Evolutionary conservation across 2,329 filamentous ascomycete genomes (phyloP).

Genomic region (Diaporthe capsici): DNA sequence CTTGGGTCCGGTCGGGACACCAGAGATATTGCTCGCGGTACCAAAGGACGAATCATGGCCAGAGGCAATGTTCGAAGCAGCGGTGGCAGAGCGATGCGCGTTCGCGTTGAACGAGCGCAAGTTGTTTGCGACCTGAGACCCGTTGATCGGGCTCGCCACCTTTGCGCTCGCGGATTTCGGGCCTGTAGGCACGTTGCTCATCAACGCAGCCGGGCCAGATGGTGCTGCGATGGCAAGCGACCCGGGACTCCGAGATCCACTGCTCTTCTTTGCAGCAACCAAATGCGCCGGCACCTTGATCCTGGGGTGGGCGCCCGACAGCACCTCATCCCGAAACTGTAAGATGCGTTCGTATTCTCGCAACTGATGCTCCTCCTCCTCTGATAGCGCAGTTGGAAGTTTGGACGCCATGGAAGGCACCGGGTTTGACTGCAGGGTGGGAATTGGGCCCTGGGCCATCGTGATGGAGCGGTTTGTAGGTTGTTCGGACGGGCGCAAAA

Average conservation of each 20-base stretch:
- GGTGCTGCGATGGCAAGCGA: constrained; percentile 44
- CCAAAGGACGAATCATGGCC: constrained; percentile 40
- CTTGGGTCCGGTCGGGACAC: constrained; percentile 38
- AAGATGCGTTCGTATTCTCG: constrained; percentile 85
- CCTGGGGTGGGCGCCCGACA: constrained; percentile 80
- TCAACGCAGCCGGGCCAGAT: constrained; percentile 30
- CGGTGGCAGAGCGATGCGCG: constrained; percentile 50
- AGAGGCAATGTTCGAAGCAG: constrained; percentile 44
- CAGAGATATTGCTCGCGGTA: constrained; percentile 19
- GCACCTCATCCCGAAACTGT: constrained; percentile 83
- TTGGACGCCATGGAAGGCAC: constrained; percentile 33
- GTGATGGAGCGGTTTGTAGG: constrained; percentile 9
- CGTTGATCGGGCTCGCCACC: constrained; percentile 38
- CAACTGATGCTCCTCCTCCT: constrained; percentile 70
- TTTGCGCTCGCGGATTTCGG: constrained; percentile 38
- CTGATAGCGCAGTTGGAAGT: constrained; percentile 49
- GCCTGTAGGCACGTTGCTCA: constrained; percentile 38
- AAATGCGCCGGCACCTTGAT: constrained; percentile 68
- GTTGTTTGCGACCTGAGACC: constrained; percentile 47
- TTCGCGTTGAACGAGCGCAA: constrained; percentile 54
- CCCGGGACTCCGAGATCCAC: constrained; percentile 44
- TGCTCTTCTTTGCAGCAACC: constrained; percentile 45
- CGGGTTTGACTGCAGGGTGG: constrained; percentile 32
- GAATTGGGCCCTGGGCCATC: constrained; percentile 44
- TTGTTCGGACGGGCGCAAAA: constrained; percentile 28